These are phyloP conservation scores for Infundibulicybe gibba DNA, from an alignment of 768 basidiomycete genomes.

Conservation along the genomic window DNA sequence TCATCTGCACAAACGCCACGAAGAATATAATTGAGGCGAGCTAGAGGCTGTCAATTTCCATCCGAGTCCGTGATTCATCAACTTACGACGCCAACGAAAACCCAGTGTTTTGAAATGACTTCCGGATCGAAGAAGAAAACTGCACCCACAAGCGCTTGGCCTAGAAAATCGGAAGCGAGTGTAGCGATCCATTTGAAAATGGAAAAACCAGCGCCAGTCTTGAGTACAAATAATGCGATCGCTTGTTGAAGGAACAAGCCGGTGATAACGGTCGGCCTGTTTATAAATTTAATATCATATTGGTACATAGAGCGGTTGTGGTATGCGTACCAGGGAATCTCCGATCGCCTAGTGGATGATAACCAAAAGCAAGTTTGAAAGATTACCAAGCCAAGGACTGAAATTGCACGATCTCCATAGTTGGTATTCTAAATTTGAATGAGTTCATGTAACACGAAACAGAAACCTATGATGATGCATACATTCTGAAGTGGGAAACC, in stretches of 20 bases:
- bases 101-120: slow-evolving; percentile 68
- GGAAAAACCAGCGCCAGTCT: slow-evolving; percentile 75
- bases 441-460: slow-evolving; percentile 5
- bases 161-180: slow-evolving; percentile 78
- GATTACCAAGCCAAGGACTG: slow-evolving; percentile 72
- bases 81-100: slow-evolving; percentile 76
- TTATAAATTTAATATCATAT: slow-evolving; percentile 1
- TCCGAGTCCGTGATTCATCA: background rate
- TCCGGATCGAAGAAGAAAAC: slow-evolving; percentile 79
- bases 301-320: background rate
- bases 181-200: slow-evolving; percentile 83
- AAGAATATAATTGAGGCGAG: slow-evolving; percentile 88
- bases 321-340: slow-evolving; percentile 64
- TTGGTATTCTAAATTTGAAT: slow-evolving; percentile 32
- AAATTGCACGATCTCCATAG: slow-evolving; percentile 82
- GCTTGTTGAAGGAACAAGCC: slow-evolving; percentile 84
- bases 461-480: slow-evolving; percentile 16
- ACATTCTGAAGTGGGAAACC: slow-evolving; percentile 66
- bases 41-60: slow-evolving; percentile 21
- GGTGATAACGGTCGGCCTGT: slow-evolving; percentile 82
- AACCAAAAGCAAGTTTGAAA: slow-evolving; percentile 78
- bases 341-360: slow-evolving; percentile 56
- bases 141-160: slow-evolving; percentile 64
- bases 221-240: slow-evolving; percentile 87
- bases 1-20: slow-evolving; percentile 88